Conservation (phyloP, 129 eudicot species). For the Sambucus nigra region DNA sequence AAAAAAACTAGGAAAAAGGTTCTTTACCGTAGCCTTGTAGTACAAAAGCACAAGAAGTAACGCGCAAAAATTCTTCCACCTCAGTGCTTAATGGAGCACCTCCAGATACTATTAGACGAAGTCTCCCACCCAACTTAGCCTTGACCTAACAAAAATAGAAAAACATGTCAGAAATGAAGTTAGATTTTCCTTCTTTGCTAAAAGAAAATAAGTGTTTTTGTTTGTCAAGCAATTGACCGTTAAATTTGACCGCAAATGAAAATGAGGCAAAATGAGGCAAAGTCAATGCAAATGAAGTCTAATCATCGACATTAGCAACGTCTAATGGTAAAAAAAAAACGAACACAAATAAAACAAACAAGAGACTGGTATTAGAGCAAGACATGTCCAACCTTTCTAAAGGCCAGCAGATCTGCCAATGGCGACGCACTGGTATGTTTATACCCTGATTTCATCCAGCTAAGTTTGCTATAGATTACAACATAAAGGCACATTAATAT, state of each 20-base stretch:
- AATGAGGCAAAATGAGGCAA: too few species aligned
- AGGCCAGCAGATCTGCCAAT: conserved; percentile 84
- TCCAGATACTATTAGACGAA: conserved; percentile 89
- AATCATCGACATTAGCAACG: too few species aligned
- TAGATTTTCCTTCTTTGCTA: not conserved
- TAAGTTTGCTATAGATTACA: conserved; percentile 56
- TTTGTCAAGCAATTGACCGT: not conserved
- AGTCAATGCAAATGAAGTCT: not conserved
- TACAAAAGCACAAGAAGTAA: conserved; percentile 94
- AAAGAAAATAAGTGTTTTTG: not conserved
- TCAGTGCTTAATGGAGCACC: conserved; percentile 91
- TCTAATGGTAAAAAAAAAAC: not conserved
- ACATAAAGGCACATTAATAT: not conserved
- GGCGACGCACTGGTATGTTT: conserved; percentile 84
- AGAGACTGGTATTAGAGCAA: not conserved
- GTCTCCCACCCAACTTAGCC: conserved; percentile 69
- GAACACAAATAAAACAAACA: not conserved
- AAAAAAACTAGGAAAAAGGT: not conserved
- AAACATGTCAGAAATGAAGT: not conserved
- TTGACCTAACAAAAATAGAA: conserved; percentile 41
- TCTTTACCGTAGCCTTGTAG: conserved; percentile 87
- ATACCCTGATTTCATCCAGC: conserved; percentile 83
- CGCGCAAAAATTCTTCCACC: conserved; percentile 91
- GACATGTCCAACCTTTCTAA: conserved; percentile 54
- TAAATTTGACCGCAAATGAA: too few species aligned